Conservation (phyloP, 441 rosid species). For the Populus hybrid region DNA sequence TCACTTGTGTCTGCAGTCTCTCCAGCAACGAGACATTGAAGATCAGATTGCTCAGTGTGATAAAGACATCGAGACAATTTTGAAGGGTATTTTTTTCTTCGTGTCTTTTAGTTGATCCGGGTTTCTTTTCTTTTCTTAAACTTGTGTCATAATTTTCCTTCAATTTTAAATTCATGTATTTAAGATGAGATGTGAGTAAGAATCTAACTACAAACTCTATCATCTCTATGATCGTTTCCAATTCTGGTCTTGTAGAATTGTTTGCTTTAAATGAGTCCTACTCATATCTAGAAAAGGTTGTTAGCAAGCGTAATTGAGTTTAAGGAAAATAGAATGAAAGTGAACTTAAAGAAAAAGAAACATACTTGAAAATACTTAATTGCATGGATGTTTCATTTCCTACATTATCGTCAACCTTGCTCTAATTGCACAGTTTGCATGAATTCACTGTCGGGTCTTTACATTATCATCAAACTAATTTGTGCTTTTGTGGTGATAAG, state of each 20-base stretch:
- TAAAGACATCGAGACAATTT: constrained; percentile 45
- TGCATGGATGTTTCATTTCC: background rate
- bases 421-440: background rate
- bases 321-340: background rate
- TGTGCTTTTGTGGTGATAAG: background rate
- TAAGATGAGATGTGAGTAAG: background rate
- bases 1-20: constrained; percentile 43
- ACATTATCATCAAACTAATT: background rate
- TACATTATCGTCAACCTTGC: background rate
- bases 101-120: background rate
- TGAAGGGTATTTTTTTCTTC: constrained; percentile 33
- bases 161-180: background rate
- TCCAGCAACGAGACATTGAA: constrained; percentile 56
- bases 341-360: background rate
- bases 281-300: background rate
- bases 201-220: background rate
- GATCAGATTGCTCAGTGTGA: constrained; percentile 74
- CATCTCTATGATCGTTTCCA: background rate
- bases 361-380: background rate
- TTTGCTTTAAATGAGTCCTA: background rate
- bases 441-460: background rate
- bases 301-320: background rate
- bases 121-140: background rate
- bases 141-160: background rate
- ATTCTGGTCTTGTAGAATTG: background rate